Evolutionary conservation across 2,329 filamentous ascomycete genomes (phyloP).

Genomic region (Aureobasidium lini): DNA sequence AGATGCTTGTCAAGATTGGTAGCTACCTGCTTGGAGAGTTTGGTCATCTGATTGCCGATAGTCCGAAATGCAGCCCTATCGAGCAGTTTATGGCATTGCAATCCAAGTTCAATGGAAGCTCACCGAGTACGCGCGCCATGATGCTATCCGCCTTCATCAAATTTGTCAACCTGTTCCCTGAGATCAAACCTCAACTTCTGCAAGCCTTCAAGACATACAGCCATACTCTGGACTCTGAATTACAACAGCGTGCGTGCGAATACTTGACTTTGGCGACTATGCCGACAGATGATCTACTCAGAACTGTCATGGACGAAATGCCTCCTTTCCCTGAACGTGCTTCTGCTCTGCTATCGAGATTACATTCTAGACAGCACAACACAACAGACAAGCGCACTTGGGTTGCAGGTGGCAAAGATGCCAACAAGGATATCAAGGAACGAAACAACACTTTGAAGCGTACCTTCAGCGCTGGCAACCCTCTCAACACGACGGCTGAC

Average conservation of each 20-base stretch:
- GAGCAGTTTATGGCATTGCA: constrained; percentile 94
- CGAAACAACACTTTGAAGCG: constrained; percentile 79
- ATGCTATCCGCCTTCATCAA: constrained; percentile 94
- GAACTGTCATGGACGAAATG: constrained; percentile 97
- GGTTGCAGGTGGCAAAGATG: constrained; percentile 95
- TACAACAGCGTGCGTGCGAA: constrained; percentile 94
- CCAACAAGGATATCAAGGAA: constrained; percentile 73
- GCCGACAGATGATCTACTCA: constrained; percentile 81
- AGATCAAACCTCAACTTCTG: constrained; percentile 92
- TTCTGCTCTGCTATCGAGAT: constrained; percentile 79
- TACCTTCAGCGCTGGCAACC: constrained; percentile 56
- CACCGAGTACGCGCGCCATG: constrained; percentile 84
- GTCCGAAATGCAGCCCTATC: constrained; percentile 84
- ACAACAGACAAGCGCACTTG: constrained; percentile 94
- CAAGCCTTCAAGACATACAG: constrained; percentile 88
- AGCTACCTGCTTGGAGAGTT: constrained; percentile 95
- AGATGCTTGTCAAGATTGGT: constrained; percentile 95
- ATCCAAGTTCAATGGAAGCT: constrained; percentile 80
- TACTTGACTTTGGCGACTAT: constrained; percentile 80
- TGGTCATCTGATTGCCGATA: constrained; percentile 91
- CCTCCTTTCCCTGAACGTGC: constrained; percentile 93
- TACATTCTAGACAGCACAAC: constrained; percentile 82
- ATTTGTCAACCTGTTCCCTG: constrained; percentile 95
- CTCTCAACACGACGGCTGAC: constrained; percentile 35
- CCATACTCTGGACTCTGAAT: constrained; percentile 86